These are phyloP conservation scores for Knoxia roxburghii DNA, from an alignment of 257 asterid genomes.

Conservation along the genomic window DNA sequence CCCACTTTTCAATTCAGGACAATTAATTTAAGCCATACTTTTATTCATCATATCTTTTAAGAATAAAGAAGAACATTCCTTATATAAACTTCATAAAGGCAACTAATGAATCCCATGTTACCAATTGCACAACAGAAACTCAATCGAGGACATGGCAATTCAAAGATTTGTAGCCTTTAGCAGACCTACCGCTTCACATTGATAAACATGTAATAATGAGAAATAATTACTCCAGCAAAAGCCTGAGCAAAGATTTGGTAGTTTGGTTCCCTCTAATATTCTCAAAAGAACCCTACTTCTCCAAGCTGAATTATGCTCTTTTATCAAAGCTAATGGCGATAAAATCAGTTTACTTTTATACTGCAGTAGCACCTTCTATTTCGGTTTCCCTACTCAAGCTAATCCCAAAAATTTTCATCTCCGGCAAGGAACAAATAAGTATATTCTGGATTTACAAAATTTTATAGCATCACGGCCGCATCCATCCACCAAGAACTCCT, in stretches of 20 bases:
- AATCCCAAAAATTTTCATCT: neutral
- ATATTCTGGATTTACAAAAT: neutral
- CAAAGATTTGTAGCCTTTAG: neutral
- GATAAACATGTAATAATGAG: too few relatives aligned
- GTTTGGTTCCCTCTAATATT: neutral
- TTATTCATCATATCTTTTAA: neutral
- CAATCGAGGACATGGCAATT: neutral
- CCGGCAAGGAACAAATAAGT: neutral
- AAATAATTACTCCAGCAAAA: too few relatives aligned
- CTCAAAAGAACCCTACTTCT: neutral
- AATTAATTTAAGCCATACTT: neutral
- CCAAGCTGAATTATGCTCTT: neutral
- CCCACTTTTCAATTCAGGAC: neutral
- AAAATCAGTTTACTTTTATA: neutral
- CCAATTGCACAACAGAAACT: conserved; percentile 1
- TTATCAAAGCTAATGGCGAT: neutral
- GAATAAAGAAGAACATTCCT: too few relatives aligned
- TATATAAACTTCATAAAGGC: neutral
- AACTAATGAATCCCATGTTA: neutral
- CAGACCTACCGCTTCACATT: too few relatives aligned
- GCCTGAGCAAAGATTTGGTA: too few relatives aligned
- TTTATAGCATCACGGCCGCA: too few relatives aligned
- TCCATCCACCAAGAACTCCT: too few relatives aligned
- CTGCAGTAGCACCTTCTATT: neutral
- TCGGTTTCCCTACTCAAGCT: neutral